These are phyloP conservation scores for Diaporthe destruens DNA, from an alignment of 2,329 filamentous ascomycete species.

Conservation along the genomic window DNA sequence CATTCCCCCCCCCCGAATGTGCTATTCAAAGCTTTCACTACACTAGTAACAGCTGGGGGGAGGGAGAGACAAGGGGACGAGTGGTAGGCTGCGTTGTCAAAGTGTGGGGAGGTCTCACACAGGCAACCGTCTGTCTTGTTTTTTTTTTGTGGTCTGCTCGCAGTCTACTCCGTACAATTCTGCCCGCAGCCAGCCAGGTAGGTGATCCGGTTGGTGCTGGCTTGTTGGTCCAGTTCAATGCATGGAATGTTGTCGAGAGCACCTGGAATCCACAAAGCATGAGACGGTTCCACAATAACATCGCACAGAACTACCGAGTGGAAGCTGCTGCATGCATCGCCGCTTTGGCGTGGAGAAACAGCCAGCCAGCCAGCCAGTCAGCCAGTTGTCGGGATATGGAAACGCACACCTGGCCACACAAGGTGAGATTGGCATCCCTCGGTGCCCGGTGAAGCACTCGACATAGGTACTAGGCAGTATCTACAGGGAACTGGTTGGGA, in stretches of 20 bases:
- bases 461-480: too few species aligned
- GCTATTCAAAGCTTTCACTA: constrained; percentile 25
- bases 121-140: not conserved
- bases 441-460: constrained; percentile 29
- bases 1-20: not conserved
- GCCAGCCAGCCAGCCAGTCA: not conserved
- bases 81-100: constrained; percentile 11
- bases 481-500: not conserved
- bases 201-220: not conserved
- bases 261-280: constrained; percentile 29
- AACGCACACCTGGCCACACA: not conserved
- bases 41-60: constrained; percentile 9
- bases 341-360: not conserved
- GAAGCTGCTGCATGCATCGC: not conserved
- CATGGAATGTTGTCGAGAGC: constrained; percentile 29
- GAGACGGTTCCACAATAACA: constrained; percentile 32
- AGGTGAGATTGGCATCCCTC: constrained; percentile 23
- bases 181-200: not conserved
- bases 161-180: not conserved
- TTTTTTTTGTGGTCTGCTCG: not conserved
- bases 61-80: constrained; percentile 14
- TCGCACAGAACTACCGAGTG: constrained; percentile 22
- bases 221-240: constrained; percentile 2
- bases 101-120: constrained; percentile 25
- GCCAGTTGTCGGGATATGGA: not conserved